Percentiles rank a stretch among this genome's conserved stretches.
phyloP scores from a whole-genome alignment of 106 monocot genomes.

The Acorus calamus region DNA sequence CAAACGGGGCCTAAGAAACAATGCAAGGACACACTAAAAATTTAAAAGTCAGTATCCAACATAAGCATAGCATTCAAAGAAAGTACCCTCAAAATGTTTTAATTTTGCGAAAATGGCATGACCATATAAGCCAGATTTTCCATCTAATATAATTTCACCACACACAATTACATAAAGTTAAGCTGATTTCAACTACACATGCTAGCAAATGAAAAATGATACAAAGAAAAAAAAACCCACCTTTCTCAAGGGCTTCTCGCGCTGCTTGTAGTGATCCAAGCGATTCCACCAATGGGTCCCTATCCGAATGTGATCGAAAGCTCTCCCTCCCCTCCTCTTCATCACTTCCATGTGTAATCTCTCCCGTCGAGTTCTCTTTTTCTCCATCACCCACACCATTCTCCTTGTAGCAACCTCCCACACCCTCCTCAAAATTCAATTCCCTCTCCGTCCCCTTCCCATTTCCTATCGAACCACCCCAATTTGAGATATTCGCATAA shows the following conservation, averaged over 20 bases:
- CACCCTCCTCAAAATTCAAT: conserved; percentile 27
- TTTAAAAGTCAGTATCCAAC: too few relatives aligned
- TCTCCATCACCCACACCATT: conserved; percentile 29
- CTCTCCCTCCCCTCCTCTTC: conserved; percentile 18
- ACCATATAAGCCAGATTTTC: too few relatives aligned
- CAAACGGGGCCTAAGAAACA: too few relatives aligned
- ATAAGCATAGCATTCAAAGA: too few relatives aligned
- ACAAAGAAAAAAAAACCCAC: conserved; percentile 16
- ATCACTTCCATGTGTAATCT: conserved; percentile 1
- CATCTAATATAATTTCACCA: too few relatives aligned
- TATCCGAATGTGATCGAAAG: conserved; percentile 9
- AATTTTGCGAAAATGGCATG: too few relatives aligned
- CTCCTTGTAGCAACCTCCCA: conserved; percentile 27
- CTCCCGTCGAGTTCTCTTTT: conserved; percentile 13
- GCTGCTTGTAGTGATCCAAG: conserved; percentile 46
- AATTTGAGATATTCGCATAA: conserved; percentile 11
- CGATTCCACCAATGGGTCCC: conserved; percentile 52
- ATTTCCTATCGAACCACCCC: conserved; percentile 23
- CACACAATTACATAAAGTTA: too few relatives aligned
- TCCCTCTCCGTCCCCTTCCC: conserved; percentile 26
- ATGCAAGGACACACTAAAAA: too few relatives aligned
- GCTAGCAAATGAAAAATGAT: neutral
- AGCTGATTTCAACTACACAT: too few relatives aligned
- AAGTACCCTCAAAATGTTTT: too few relatives aligned
- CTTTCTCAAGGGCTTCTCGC: conserved; percentile 80